phyloP scores from a whole-genome alignment of 352 stramenopile genomes.

The Pythium aristosporum region DNA sequence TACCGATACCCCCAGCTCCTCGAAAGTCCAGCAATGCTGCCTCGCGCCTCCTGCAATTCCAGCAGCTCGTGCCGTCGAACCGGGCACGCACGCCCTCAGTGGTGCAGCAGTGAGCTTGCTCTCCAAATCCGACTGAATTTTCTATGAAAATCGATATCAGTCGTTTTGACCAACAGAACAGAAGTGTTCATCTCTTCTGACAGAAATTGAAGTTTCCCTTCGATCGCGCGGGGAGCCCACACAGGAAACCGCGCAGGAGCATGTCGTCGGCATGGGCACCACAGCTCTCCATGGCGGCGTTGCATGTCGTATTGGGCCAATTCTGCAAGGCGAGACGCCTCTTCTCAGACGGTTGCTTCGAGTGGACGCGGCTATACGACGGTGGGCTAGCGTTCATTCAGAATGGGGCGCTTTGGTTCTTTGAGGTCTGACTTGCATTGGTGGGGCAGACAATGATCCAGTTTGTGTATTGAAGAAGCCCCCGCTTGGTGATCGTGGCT shows the following conservation, averaged over 20 bases:
- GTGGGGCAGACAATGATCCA: conserved; percentile 10
- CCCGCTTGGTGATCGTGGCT: conserved; percentile 1
- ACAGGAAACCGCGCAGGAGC: neutral
- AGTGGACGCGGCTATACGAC: neutral
- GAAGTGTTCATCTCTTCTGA: conserved; percentile 3
- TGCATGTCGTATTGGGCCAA: conserved; percentile 23
- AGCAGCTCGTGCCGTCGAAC: conserved; percentile 56
- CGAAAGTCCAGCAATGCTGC: conserved; percentile 29
- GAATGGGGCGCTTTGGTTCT: neutral
- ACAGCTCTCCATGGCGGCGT: conserved; percentile 19
- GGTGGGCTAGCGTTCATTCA: neutral
- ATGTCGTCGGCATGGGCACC: neutral
- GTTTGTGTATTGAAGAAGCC: conserved; percentile 23
- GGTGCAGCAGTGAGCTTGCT: neutral
- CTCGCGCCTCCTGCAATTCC: conserved; percentile 45
- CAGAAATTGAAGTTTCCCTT: conserved; percentile 29
- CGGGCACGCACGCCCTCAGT: conserved; percentile 19
- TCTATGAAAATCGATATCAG: conserved; percentile 21
- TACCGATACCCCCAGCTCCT: conserved; percentile 4
- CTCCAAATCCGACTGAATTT: neutral
- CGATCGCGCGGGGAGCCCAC: conserved; percentile 7
- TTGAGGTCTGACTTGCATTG: neutral
- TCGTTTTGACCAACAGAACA: conserved; percentile 11
- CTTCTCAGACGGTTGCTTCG: conserved; percentile 25
- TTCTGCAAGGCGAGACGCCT: conserved; percentile 27